Evolutionary conservation across 148 eudicot genomes (phyloP).

Genomic region (Beta vulgaris): DNA sequence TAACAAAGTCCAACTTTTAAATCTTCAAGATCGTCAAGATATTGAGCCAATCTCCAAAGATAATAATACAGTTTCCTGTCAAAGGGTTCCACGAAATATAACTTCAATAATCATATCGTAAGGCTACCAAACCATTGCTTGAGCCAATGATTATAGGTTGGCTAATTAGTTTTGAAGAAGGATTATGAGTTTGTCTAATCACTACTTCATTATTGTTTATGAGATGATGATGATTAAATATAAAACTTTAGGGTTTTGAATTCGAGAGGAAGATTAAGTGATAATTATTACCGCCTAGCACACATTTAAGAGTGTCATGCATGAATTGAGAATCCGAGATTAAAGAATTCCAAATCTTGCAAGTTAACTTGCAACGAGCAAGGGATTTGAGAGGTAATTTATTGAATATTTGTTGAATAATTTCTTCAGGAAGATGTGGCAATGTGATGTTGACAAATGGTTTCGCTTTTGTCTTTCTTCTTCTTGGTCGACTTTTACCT

Average conservation of each 20-base stretch:
- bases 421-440: neutral
- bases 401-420: conserved; percentile 18
- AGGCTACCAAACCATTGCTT: conserved; percentile 19
- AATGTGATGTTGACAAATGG: no score
- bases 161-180: no score
- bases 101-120: neutral
- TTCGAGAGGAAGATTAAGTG: neutral
- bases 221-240: neutral
- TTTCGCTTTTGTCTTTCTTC: no score
- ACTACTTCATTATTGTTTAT: neutral
- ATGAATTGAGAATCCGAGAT: neutral
- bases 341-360: conserved; percentile 1
- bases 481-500: no score
- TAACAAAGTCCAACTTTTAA: no score
- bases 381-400: conserved; percentile 13
- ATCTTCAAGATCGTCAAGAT: no score
- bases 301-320: neutral
- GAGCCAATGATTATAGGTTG: neutral
- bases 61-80: neutral
- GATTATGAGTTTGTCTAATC: no score
- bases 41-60: no score
- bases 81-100: conserved; percentile 16
- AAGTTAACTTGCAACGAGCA: neutral
- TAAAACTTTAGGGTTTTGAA: neutral
- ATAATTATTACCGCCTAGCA: neutral